phyloP scores from a whole-genome alignment of 495 filamentous ascomycete species.

The Copromyces sp. region DNA sequence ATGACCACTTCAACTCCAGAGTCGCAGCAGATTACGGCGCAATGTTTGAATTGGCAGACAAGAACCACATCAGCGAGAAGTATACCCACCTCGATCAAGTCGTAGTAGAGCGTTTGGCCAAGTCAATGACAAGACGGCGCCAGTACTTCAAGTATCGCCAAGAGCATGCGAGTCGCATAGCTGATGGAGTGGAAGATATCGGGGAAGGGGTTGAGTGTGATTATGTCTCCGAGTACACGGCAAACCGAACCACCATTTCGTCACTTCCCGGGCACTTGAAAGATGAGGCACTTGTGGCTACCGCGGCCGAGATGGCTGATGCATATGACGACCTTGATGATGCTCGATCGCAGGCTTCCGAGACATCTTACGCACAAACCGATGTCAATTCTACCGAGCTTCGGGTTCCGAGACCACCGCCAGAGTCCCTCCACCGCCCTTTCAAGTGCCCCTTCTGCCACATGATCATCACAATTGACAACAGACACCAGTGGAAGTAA shows the following conservation, averaged over 20 bases:
- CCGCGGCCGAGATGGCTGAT: too few relatives aligned
- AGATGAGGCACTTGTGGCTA: background rate
- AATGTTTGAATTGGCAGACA: slow-evolving; percentile 3
- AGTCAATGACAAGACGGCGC: slow-evolving; percentile 25
- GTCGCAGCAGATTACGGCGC: slow-evolving; percentile 14
- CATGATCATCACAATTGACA: slow-evolving; percentile 15
- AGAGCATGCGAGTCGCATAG: slow-evolving; percentile 25
- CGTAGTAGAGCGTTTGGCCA: slow-evolving; percentile 26
- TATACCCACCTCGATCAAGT: slow-evolving; percentile 18
- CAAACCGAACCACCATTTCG: background rate
- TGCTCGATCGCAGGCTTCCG: background rate
- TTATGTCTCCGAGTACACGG: background rate
- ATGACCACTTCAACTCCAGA: slow-evolving; percentile 22
- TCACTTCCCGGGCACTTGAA: background rate
- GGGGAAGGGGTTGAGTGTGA: background rate
- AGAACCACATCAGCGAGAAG: slow-evolving; percentile 1
- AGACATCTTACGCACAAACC: slow-evolving; percentile 1
- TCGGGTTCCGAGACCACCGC: slow-evolving; percentile 6
- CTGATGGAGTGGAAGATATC: slow-evolving; percentile 10
- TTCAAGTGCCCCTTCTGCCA: slow-evolving; percentile 26
- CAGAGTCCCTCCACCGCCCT: slow-evolving; percentile 7
- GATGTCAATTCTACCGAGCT: background rate
- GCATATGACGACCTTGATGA: background rate
- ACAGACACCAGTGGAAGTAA: slow-evolving; percentile 20
- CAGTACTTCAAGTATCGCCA: slow-evolving; percentile 30